A percentile compares a stretch with the other conserved stretches of the same genome.
These are phyloP conservation scores for Eucalyptus rudis DNA, from an alignment of 345 rosid species.

Conservation along the genomic window DNA sequence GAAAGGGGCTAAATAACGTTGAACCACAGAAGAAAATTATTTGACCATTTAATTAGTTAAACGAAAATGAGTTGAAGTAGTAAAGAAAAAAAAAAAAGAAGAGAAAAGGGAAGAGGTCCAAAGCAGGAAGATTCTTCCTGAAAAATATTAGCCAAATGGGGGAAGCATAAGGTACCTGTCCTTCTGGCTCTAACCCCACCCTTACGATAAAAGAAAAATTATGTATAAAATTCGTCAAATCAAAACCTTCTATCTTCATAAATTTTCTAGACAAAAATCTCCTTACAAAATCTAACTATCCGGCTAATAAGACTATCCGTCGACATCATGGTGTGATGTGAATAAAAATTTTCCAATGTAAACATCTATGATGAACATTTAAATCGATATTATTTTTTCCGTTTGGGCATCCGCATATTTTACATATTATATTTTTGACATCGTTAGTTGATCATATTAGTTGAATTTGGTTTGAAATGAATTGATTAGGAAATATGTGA, in stretches of 20 bases:
- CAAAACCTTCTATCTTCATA: neutral
- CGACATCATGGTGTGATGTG: neutral
- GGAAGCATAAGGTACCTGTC: neutral
- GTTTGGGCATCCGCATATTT: too few species aligned
- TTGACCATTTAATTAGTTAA: neutral
- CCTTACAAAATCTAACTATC: neutral
- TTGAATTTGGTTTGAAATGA: neutral
- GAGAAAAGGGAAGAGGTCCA: neutral
- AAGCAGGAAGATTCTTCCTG: neutral
- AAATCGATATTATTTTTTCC: neutral
- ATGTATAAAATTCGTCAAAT: neutral
- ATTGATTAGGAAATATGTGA: neutral
- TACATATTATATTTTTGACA: too few species aligned
- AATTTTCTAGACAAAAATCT: neutral
- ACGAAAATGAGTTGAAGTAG: neutral
- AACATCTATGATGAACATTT: rapidly evolving
- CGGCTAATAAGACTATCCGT: neutral
- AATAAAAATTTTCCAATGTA: neutral
- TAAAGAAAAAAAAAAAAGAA: neutral
- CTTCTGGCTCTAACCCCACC: neutral
- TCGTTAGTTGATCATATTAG: neutral
- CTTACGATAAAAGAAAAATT: neutral
- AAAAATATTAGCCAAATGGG: neutral
- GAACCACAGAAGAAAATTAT: neutral
- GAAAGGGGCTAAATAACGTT: neutral